Evolutionary conservation across 1,284 basidiomycete species (phyloP).

Genomic region (Ganoderma lingzhi): DNA sequence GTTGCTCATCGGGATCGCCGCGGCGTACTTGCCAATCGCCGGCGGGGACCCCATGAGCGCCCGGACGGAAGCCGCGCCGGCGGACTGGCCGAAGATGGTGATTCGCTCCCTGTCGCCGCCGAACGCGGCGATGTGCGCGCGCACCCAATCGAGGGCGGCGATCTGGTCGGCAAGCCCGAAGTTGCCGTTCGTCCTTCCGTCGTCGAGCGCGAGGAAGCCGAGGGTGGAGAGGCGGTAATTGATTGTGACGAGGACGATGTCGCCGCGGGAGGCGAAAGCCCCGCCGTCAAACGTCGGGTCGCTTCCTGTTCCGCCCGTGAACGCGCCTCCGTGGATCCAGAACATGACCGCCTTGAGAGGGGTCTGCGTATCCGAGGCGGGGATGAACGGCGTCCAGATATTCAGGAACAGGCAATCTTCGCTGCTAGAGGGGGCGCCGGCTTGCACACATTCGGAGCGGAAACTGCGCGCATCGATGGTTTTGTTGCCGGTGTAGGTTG

Average conservation of each 20-base stretch:
- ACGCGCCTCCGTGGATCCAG: slow-evolving; percentile 57
- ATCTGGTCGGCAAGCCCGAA: slow-evolving; percentile 51
- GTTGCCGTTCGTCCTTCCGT: slow-evolving; percentile 50
- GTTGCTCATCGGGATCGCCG: slow-evolving; percentile 57
- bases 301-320: slow-evolving; percentile 48
- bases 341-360: slow-evolving; percentile 51
- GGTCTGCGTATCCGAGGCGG: slow-evolving; percentile 29
- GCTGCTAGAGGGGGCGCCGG: slow-evolving; percentile 35
- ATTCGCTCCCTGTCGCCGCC: slow-evolving; percentile 48
- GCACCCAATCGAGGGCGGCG: slow-evolving; percentile 46
- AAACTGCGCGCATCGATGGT: slow-evolving; percentile 43
- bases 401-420: slow-evolving; percentile 55
- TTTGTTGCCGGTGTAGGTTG: slow-evolving; percentile 37
- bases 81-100: slow-evolving; percentile 50
- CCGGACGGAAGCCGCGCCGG: slow-evolving; percentile 49
- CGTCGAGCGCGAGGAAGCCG: slow-evolving; percentile 50
- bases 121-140: slow-evolving; percentile 45
- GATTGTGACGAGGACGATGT: slow-evolving; percentile 55
- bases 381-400: slow-evolving; percentile 51
- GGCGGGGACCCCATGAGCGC: slow-evolving; percentile 51
- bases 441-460: slow-evolving; percentile 42
- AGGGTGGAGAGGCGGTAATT: slow-evolving; percentile 55
- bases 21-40: slow-evolving; percentile 54
- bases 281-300: slow-evolving; percentile 41
- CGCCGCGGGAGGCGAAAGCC: slow-evolving; percentile 50